phyloP scores from a whole-genome alignment of 2,329 filamentous ascomycete species.

The Calonectria honghensis region DNA sequence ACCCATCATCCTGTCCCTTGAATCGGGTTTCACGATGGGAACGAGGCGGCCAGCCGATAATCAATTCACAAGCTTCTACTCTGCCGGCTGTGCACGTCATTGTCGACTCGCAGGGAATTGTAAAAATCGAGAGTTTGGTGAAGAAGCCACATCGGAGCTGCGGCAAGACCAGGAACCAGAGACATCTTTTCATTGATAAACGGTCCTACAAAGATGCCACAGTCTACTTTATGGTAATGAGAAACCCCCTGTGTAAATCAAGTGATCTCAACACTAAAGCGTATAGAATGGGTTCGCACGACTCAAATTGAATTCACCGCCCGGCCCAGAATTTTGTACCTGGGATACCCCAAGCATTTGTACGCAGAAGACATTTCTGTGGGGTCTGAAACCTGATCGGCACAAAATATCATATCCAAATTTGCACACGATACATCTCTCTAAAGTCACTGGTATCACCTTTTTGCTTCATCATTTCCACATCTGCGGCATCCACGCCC shows the following conservation, averaged over 20 bases:
- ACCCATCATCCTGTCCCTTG: neutral
- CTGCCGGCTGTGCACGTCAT: neutral
- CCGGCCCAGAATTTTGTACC: neutral
- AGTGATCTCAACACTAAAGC: neutral
- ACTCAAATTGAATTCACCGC: neutral
- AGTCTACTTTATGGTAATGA: neutral
- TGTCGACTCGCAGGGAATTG: neutral
- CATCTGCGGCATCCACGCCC: neutral
- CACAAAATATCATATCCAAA: neutral
- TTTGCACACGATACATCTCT: neutral
- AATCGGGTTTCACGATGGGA: neutral
- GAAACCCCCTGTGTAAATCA: no score
- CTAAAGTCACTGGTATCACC: neutral
- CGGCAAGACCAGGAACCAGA: neutral
- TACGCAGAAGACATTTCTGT: neutral
- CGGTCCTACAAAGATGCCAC: neutral
- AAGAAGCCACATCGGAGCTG: neutral
- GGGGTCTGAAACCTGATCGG: neutral
- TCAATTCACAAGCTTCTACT: neutral
- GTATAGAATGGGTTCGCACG: slow-evolving; percentile 1
- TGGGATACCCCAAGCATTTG: neutral
- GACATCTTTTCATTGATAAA: neutral
- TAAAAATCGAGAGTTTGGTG: neutral
- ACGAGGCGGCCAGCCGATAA: neutral
- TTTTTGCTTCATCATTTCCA: neutral